Percentiles rank a stretch among this genome's conserved stretches.
Evolutionary conservation across 2,329 filamentous ascomycete genomes (phyloP).

Genomic region (Myriosclerotinia duriaeana): DNA sequence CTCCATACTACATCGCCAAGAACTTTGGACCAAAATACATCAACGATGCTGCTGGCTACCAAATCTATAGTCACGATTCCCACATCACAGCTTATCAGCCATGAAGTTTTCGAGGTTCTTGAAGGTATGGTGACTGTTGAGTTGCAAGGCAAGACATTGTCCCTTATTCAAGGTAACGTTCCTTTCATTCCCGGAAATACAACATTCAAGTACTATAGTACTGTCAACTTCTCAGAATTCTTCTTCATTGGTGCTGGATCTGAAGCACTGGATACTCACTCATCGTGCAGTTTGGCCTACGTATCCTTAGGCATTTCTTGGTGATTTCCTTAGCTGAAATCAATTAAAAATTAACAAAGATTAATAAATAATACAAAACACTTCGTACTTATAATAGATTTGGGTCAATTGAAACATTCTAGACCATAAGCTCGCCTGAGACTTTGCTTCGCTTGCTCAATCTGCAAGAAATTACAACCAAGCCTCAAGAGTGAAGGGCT

Average conservation of each 20-base stretch:
- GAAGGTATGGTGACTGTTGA: conserved; percentile 43
- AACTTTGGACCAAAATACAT: conserved; percentile 49
- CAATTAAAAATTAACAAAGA: background rate
- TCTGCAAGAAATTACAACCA: background rate
- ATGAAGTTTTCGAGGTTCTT: conserved; percentile 44
- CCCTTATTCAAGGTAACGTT: conserved; percentile 42
- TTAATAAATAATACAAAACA: background rate
- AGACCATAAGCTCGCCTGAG: background rate
- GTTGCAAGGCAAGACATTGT: conserved; percentile 41
- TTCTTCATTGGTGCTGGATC: conserved; percentile 29
- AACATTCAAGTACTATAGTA: conserved; percentile 41
- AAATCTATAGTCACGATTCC: conserved; percentile 41
- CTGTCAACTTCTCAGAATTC: conserved; percentile 33
- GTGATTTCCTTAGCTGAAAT: background rate
- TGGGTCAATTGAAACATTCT: background rate
- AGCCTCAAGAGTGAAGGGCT: background rate
- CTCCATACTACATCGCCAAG: conserved; percentile 48
- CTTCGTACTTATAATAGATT: background rate
- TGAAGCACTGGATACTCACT: conserved; percentile 28
- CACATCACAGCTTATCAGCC: conserved; percentile 37
- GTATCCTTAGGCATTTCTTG: conserved; percentile 10
- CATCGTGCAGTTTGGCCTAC: conserved; percentile 32
- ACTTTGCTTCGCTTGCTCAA: background rate
- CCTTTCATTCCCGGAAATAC: conserved; percentile 43
- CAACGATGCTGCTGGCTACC: conserved; percentile 43